A percentile compares a stretch with the other conserved stretches of the same genome.
These are phyloP conservation scores for Heracleum sosnowskyi DNA, from an alignment of 129 eudicot species.

Conservation along the genomic window DNA sequence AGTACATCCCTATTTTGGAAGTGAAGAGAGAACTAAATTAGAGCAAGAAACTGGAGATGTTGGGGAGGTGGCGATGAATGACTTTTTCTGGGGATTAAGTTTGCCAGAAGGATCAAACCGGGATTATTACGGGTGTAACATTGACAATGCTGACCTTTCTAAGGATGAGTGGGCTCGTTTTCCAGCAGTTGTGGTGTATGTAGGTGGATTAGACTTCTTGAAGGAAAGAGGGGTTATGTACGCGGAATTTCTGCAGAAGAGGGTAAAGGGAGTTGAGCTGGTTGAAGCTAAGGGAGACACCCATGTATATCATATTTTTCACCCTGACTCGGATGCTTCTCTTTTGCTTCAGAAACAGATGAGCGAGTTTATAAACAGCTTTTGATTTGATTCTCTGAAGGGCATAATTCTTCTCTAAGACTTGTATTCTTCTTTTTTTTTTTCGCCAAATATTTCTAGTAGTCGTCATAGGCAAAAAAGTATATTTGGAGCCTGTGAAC, in stretches of 20 bases:
- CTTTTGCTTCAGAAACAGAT: slow-evolving; percentile 49
- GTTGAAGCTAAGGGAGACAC: slow-evolving; percentile 50
- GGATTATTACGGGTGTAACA: slow-evolving; percentile 61
- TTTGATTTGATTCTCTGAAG: slow-evolving; percentile 8
- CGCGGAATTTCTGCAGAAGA: slow-evolving; percentile 57
- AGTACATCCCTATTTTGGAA: slow-evolving; percentile 86
- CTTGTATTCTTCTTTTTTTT: not conserved
- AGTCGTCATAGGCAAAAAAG: not conserved
- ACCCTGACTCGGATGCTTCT: slow-evolving; percentile 56
- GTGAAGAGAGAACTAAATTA: slow-evolving; percentile 44
- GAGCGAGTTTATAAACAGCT: slow-evolving; percentile 42
- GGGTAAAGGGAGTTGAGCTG: slow-evolving; percentile 46
- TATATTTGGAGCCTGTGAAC: not conserved
- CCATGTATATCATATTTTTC: slow-evolving; percentile 59
- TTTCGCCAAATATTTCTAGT: not conserved
- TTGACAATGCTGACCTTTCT: slow-evolving; percentile 25
- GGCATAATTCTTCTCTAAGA: too few species aligned
- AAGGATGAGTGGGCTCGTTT: slow-evolving; percentile 48
- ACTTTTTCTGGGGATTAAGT: slow-evolving; percentile 76
- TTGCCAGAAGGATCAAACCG: slow-evolving; percentile 61
- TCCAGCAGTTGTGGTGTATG: slow-evolving; percentile 60
- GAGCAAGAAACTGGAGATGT: slow-evolving; percentile 34
- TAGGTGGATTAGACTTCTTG: slow-evolving; percentile 68
- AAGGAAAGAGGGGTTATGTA: slow-evolving; percentile 74
- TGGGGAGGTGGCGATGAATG: slow-evolving; percentile 47